Evolutionary conservation across 805 yeast species (phyloP), one percentile per base, ranked within the genome.

Genomic region (Hanseniaspora jakobsenii): DNA sequence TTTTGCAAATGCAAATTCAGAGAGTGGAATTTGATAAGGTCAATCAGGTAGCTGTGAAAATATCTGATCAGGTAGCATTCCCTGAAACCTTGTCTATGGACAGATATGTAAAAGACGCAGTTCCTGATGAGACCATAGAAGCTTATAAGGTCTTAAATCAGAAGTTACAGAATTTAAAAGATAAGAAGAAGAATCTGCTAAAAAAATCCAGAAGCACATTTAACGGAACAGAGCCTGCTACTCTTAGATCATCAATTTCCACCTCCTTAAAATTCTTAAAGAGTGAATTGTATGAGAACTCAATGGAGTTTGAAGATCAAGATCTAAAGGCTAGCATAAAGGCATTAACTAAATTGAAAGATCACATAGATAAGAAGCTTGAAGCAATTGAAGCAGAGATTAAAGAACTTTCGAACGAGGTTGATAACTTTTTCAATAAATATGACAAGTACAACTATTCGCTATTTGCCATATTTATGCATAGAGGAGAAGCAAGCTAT

Each of bases 401-500:
- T 16, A 59, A 51, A 1, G 58, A 57, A 0, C 60, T 86, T 28
- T 73, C 73, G 44, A 50, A 51, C 1, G 64, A 65, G 37, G 72
- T 85, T 7, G 65, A 72, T 17, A 61, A 60, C 24, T 91, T 81
- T 52, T 91, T 82, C 57, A 36, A 23, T 18, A 16, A 26, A 2
- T 73, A 81, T 62, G 71, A 69, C 40, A 62, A 69, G 38, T 70
- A 78, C 23, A 94, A 87, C 0, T 91, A 89, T 61, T 70, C 82
- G 0, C 69, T 91, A 10, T 89, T 87, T 64, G 94, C 97, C 0
- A 78, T 89, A 6, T 91, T 91, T 57, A 85, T 91, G 38, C 98
- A 91, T 60, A 68, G 95, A 40, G 98, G 98, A 6, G 93, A 86
- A 55, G 97, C 95, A 0, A 78, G 85, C 41, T 89, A 83, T 56